phyloP scores from a whole-genome alignment of 805 yeast genomes.

The Priceomyces carsonii region DNA sequence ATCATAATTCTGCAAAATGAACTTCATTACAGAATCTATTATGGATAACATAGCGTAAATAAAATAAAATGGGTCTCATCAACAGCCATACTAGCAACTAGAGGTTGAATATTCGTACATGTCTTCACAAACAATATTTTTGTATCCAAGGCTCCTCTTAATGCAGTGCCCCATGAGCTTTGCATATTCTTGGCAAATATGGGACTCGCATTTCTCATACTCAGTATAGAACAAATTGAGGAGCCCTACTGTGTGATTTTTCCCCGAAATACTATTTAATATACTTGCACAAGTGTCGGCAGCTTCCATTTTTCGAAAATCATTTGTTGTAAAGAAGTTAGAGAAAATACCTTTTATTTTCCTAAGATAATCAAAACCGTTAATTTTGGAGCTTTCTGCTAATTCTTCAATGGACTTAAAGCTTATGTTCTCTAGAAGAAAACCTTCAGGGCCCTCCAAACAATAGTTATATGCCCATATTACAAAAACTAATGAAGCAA shows the following conservation, averaged over 20 bases:
- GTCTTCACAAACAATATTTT: conserved; percentile 11
- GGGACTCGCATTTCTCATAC: conserved; percentile 46
- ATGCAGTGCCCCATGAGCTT: conserved; percentile 53
- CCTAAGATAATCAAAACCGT: conserved; percentile 52
- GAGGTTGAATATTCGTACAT: conserved; percentile 11
- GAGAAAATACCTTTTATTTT: conserved; percentile 42
- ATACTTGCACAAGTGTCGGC: conserved; percentile 31
- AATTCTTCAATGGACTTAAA: neutral
- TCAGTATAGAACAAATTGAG: conserved; percentile 41
- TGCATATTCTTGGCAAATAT: conserved; percentile 55
- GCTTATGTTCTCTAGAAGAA: neutral
- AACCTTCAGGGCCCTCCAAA: conserved; percentile 45
- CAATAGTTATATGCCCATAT: conserved; percentile 54
- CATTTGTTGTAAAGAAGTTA: conserved; percentile 4
- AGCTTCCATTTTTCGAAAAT: conserved; percentile 1
- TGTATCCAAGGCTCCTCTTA: conserved; percentile 51
- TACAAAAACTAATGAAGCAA: conserved; percentile 40
- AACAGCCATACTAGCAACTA: no score
- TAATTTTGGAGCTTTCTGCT: conserved; percentile 14
- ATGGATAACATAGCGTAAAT: no score
- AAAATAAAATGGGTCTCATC: no score
- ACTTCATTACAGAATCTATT: no score
- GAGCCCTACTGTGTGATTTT: conserved; percentile 55
- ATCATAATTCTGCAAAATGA: no score
- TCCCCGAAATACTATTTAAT: conserved; percentile 40